Evolutionary conservation across 495 filamentous ascomycete genomes (phyloP).

Genomic region (Staphylotrichum longicolle): DNA sequence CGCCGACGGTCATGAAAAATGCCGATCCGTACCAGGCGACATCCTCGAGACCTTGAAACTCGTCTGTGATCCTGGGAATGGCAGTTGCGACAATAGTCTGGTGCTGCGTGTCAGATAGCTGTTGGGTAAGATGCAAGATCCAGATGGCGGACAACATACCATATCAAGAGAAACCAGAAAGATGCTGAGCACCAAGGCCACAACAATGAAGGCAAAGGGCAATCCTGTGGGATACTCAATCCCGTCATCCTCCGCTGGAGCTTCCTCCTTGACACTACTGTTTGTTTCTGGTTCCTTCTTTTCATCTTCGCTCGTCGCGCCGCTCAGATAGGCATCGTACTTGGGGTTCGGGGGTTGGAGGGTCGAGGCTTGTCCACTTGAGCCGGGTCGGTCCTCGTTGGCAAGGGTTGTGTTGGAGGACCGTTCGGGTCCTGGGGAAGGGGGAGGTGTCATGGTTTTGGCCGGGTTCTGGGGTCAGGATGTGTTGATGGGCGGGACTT

Average conservation of each 20-base stretch:
- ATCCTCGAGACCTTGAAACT: conserved; percentile 46
- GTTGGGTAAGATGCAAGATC: not conserved
- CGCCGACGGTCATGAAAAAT: conserved; percentile 40
- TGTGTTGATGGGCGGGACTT: not conserved
- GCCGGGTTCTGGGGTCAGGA: not conserved
- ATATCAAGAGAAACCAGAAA: conserved; percentile 55
- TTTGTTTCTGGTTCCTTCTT: conserved; percentile 3
- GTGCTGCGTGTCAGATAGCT: not conserved
- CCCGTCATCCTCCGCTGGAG: not conserved
- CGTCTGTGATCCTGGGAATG: conserved; percentile 45
- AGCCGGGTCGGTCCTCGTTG: conserved; percentile 6
- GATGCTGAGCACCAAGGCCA: conserved; percentile 49
- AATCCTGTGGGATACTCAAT: conserved; percentile 38
- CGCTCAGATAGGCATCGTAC: conserved; percentile 23
- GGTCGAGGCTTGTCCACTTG: not conserved
- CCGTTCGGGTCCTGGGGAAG: not conserved
- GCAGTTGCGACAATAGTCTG: conserved; percentile 50
- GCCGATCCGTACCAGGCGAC: conserved; percentile 53
- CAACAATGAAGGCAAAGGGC: conserved; percentile 40
- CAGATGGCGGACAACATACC: conserved; percentile 30
- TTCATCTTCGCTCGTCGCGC: conserved; percentile 14
- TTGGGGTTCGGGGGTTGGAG: conserved; percentile 11
- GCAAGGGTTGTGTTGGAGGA: conserved; percentile 5
- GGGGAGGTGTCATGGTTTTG: not conserved
- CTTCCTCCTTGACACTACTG: conserved; percentile 50